Evolutionary conservation across 495 filamentous ascomycete genomes (phyloP).

Genomic region (Collariella sp.): DNA sequence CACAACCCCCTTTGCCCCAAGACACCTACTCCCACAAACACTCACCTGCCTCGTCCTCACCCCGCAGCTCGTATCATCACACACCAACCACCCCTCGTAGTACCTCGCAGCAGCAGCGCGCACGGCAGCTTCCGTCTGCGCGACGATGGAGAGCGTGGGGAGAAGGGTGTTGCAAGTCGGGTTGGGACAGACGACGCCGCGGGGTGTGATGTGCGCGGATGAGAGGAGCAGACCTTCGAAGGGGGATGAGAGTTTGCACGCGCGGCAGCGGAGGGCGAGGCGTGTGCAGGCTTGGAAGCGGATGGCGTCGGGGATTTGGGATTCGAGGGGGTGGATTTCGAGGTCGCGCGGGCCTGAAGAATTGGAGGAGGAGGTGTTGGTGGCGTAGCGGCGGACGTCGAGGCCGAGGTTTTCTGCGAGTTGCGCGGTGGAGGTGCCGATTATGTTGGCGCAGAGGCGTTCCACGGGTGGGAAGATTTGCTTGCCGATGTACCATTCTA

Average conservation of each 20-base stretch:
- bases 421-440: constrained; percentile 77
- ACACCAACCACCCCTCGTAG: constrained; percentile 86
- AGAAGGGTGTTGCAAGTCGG: constrained; percentile 50
- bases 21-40: constrained; percentile 82
- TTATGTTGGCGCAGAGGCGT: constrained; percentile 91
- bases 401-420: constrained; percentile 90
- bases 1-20: constrained; percentile 75
- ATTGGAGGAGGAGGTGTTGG: constrained; percentile 24
- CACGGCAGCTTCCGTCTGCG: constrained; percentile 79
- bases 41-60: constrained; percentile 83
- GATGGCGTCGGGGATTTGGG: constrained; percentile 78
- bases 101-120: constrained; percentile 69
- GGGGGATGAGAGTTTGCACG: constrained; percentile 58
- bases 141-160: constrained; percentile 62
- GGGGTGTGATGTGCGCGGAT: constrained; percentile 50
- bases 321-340: constrained; percentile 80
- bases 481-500: constrained; percentile 96
- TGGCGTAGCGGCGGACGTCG: constrained; percentile 73
- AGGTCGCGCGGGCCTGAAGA: constrained; percentile 43
- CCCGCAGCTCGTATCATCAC: constrained; percentile 79
- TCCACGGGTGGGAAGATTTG: constrained; percentile 98
- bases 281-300: constrained; percentile 75
- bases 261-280: constrained; percentile 68
- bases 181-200: constrained; percentile 61
- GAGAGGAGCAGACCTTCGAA: constrained; percentile 66